Evolutionary conservation across 2,329 filamentous ascomycete genomes (phyloP).

Genomic region (Fusarium nygamai): DNA sequence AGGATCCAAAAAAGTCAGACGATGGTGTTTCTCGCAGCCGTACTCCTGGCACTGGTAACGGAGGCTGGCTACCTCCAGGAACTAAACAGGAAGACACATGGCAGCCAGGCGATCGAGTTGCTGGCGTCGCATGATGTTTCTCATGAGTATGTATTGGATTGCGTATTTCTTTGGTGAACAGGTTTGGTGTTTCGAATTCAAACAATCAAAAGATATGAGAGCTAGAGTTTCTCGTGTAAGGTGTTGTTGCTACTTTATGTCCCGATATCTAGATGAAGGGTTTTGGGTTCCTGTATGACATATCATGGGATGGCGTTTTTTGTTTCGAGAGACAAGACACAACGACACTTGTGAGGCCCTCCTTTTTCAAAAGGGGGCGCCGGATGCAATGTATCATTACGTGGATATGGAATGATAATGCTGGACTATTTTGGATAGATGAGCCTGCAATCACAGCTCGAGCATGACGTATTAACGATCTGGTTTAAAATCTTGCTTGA

Average conservation of each 20-base stretch:
- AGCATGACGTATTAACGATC: slow-evolving; percentile 16
- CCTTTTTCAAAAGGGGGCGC: background rate
- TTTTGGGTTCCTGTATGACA: slow-evolving; percentile 28
- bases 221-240: slow-evolving; percentile 10
- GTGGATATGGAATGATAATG: slow-evolving; percentile 35
- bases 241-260: background rate
- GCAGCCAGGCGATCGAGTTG: slow-evolving; percentile 55
- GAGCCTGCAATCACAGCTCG: slow-evolving; percentile 14
- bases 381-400: slow-evolving; percentile 36
- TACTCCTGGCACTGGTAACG: slow-evolving; percentile 51
- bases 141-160: background rate
- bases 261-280: slow-evolving; percentile 25
- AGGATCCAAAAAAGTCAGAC: slow-evolving; percentile 68
- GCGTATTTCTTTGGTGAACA: background rate
- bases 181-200: slow-evolving; percentile 8
- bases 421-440: slow-evolving; percentile 32
- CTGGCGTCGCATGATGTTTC: slow-evolving; percentile 34
- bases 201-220: slow-evolving; percentile 7
- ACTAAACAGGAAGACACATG: slow-evolving; percentile 90
- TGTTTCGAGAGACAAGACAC: slow-evolving; percentile 4
- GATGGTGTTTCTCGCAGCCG: slow-evolving; percentile 56
- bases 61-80: slow-evolving; percentile 77
- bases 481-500: background rate
- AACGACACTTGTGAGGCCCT: slow-evolving; percentile 2
- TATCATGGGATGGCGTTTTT: slow-evolving; percentile 36